These are phyloP conservation scores for Malassezia cuniculi DNA, from an alignment of 1,284 basidiomycete species.

Conservation along the genomic window DNA sequence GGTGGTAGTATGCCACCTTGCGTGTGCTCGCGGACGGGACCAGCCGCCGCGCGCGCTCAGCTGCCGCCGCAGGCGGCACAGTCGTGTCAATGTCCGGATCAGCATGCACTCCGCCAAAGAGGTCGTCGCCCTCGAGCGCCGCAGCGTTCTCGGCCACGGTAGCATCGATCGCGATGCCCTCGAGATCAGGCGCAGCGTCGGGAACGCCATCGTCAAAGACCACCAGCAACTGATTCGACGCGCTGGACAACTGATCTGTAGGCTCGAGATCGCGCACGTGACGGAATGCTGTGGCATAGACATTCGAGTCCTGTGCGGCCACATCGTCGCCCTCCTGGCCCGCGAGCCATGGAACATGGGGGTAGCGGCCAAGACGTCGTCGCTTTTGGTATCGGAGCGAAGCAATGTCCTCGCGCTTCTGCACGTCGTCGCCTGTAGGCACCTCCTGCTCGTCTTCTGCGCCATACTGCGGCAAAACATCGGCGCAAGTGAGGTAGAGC, in stretches of 20 bases:
- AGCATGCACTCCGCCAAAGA: conserved; percentile 14
- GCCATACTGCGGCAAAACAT: conserved; percentile 16
- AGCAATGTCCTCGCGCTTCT: conserved; percentile 5
- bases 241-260: conserved; percentile 19
- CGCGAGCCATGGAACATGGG: conserved; percentile 9
- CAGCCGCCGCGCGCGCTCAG: conserved; percentile 21
- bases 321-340: neutral
- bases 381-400: conserved; percentile 27
- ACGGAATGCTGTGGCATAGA: conserved; percentile 27
- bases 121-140: conserved; percentile 17
- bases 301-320: conserved; percentile 11
- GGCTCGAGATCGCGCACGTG: conserved; percentile 32
- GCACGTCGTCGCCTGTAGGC: conserved; percentile 8
- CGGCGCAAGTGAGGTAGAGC: conserved; percentile 32
- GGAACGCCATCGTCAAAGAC: conserved; percentile 32
- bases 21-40: conserved; percentile 17
- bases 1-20: conserved; percentile 39
- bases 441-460: conserved; percentile 16
- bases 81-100: conserved; percentile 13
- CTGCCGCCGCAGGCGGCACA: conserved; percentile 23
- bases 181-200: conserved; percentile 26
- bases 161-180: conserved; percentile 19
- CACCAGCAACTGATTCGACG: conserved; percentile 25
- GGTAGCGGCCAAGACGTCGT: conserved; percentile 28
- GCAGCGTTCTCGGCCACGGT: conserved; percentile 3